Conservation (phyloP, 2,329 filamentous ascomycete genomes). For the Microcyclosporella mali region DNA sequence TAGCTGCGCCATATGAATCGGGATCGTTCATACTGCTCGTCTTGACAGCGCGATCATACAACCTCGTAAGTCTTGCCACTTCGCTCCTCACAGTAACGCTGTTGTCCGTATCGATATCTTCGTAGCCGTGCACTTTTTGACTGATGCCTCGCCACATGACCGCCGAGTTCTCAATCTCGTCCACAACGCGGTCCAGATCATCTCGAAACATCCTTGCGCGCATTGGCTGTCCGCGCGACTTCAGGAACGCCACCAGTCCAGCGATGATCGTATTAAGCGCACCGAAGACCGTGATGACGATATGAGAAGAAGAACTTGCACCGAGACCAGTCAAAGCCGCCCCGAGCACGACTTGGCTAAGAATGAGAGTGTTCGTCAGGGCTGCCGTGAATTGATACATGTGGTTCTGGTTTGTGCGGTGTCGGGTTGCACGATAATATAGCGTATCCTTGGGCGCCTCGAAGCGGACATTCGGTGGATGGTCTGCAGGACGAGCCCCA, state of each 20-base stretch:
- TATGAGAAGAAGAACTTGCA: slow-evolving; percentile 30
- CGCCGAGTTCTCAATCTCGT: slow-evolving; percentile 39
- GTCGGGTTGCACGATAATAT: slow-evolving; percentile 32
- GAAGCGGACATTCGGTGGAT: slow-evolving; percentile 19
- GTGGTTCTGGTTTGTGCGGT: slow-evolving; percentile 27
- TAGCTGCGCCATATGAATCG: slow-evolving; percentile 33
- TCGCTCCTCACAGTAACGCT: slow-evolving; percentile 38
- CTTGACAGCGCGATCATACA: slow-evolving; percentile 36
- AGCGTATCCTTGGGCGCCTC: slow-evolving; percentile 29
- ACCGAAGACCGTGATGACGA: slow-evolving; percentile 37
- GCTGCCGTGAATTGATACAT: slow-evolving; percentile 35
- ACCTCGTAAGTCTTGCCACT: slow-evolving; percentile 31
- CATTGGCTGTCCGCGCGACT: slow-evolving; percentile 37
- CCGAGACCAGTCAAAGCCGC: slow-evolving; percentile 37
- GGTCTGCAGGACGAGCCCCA: slow-evolving; percentile 31
- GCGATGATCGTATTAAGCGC: slow-evolving; percentile 39
- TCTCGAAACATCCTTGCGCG: slow-evolving; percentile 37
- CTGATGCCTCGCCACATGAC: slow-evolving; percentile 42
- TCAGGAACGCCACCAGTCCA: slow-evolving; percentile 37
- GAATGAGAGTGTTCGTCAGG: slow-evolving; percentile 34
- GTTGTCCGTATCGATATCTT: slow-evolving; percentile 41
- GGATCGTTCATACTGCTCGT: slow-evolving; percentile 37
- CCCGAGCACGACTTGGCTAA: slow-evolving; percentile 37
- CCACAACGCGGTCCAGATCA: slow-evolving; percentile 36
- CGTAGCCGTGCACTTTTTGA: slow-evolving; percentile 39